Conservation (phyloP, 805 yeast genomes). For the Cyberlindnera lachancei region DNA sequence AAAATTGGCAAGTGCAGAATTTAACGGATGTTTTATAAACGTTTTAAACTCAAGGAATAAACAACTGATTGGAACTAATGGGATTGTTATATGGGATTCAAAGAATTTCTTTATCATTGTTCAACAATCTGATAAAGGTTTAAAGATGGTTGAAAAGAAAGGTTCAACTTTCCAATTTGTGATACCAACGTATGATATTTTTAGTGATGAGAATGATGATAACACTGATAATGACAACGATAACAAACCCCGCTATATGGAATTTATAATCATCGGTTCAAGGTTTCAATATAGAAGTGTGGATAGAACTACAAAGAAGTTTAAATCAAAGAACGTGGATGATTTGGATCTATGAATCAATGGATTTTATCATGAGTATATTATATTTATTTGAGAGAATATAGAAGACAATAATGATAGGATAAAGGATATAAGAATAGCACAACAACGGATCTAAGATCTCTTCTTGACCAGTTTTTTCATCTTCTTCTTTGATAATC, state of each 20-base stretch:
- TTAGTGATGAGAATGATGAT: too few relatives aligned
- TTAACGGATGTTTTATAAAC: conserved; percentile 62
- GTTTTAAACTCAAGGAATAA: conserved; percentile 53
- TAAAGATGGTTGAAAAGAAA: conserved; percentile 59
- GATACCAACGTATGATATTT: conserved; percentile 24
- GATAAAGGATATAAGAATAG: too few relatives aligned
- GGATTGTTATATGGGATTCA: conserved; percentile 82
- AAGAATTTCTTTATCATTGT: conserved; percentile 63
- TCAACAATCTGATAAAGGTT: conserved; percentile 48
- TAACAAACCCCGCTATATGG: conserved; percentile 33
- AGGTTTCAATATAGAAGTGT: conserved; percentile 67
- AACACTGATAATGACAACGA: conserved; percentile 17
- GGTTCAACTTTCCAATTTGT: conserved; percentile 56
- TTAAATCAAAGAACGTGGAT: conserved; percentile 71
- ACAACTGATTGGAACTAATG: conserved; percentile 52
- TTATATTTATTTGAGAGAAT: too few relatives aligned
- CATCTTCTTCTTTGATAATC: conserved; percentile 15
- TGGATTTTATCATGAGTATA: too few relatives aligned
- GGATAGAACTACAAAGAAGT: conserved; percentile 79
- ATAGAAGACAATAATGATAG: too few relatives aligned
- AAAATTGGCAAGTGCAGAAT: conserved; percentile 70
- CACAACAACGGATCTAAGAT: not conserved
- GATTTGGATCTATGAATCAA: conserved; percentile 29
- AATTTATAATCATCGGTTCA: conserved; percentile 70
- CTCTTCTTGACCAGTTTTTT: conserved; percentile 8